Percentiles rank a stretch among this genome's conserved stretches.
Evolutionary conservation across 2,329 filamentous ascomycete genomes (phyloP).

Genomic region (Coniochaeta prunicola): DNA sequence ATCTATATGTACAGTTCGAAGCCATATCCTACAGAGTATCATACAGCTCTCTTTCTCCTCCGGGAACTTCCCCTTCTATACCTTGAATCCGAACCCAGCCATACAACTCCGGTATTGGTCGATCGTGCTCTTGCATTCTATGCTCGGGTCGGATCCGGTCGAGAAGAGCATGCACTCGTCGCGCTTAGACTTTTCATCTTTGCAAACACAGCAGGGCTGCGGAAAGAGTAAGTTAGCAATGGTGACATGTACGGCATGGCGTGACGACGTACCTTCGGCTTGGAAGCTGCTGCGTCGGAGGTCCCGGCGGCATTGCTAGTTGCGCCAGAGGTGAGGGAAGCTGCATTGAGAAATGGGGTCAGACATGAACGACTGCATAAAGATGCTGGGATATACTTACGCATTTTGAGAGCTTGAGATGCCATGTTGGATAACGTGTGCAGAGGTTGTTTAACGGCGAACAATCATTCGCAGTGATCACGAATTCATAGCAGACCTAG

Average conservation of each 20-base stretch:
- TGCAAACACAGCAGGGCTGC: constrained; percentile 97
- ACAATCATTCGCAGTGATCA: not conserved
- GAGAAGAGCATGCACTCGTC: constrained; percentile 99
- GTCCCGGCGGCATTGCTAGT: constrained; percentile 19
- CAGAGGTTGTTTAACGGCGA: not conserved
- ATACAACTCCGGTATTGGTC: constrained; percentile 87
- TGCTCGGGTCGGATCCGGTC: constrained; percentile 69
- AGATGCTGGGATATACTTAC: not conserved
- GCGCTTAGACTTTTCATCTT: constrained; percentile 81
- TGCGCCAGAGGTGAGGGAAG: constrained; percentile 9
- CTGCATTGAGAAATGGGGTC: not conserved
- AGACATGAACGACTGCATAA: not conserved
- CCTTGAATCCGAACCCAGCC: constrained; percentile 84
- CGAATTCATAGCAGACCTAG: not conserved
- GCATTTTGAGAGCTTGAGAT: constrained; percentile 1
- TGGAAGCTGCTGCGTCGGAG: constrained; percentile 15
- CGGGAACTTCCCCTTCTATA: constrained; percentile 29
- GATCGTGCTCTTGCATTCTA: constrained; percentile 76
- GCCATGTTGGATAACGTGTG: not conserved
- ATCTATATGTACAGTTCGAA: constrained; percentile 1
- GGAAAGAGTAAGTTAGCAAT: not conserved
- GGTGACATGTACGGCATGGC: not conserved
- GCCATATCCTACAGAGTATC: not conserved
- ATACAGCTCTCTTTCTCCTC: no score
- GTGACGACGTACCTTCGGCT: constrained; percentile 32